Evolutionary conservation across 1,284 basidiomycete species (phyloP).

Genomic region (Fomitiporia mediterranea): DNA sequence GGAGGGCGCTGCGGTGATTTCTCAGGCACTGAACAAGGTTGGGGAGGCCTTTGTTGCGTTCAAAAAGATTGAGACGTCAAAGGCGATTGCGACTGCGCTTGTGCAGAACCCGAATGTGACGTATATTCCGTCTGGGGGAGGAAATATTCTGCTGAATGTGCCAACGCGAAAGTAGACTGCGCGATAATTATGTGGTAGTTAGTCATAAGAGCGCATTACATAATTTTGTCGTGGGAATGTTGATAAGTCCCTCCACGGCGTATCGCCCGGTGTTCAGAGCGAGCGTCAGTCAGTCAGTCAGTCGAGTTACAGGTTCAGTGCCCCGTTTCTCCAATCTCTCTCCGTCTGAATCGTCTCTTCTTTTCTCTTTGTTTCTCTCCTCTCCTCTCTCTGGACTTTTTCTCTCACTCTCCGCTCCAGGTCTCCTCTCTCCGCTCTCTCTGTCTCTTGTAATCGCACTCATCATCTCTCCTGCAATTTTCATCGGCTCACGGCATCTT

Average conservation of each 20-base stretch:
- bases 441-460: constrained; percentile 31
- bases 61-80: constrained; percentile 95
- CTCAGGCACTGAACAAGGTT: constrained; percentile 87
- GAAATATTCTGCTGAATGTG: constrained; percentile 81
- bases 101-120: constrained; percentile 79
- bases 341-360: constrained; percentile 19
- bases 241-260: too few relatives aligned
- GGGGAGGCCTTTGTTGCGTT: constrained; percentile 96
- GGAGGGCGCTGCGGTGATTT: constrained; percentile 93
- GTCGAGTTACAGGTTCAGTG: constrained; percentile 4
- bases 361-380: constrained; percentile 33
- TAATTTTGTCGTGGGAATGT: not conserved
- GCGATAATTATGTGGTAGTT: not conserved
- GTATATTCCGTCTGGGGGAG: constrained; percentile 78
- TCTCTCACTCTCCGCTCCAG: constrained; percentile 32
- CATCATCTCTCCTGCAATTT: constrained; percentile 31
- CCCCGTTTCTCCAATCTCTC: constrained; percentile 18
- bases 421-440: constrained; percentile 31
- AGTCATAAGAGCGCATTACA: not conserved
- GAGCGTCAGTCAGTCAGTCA: not conserved
- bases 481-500: constrained; percentile 35
- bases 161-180: constrained; percentile 45
- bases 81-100: constrained; percentile 89
- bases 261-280: not conserved
- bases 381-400: constrained; percentile 35